Evolutionary conservation across 805 yeast genomes (phyloP), one percentile per base, ranked within the genome.

Genomic region (Priceomyces castillae): DNA sequence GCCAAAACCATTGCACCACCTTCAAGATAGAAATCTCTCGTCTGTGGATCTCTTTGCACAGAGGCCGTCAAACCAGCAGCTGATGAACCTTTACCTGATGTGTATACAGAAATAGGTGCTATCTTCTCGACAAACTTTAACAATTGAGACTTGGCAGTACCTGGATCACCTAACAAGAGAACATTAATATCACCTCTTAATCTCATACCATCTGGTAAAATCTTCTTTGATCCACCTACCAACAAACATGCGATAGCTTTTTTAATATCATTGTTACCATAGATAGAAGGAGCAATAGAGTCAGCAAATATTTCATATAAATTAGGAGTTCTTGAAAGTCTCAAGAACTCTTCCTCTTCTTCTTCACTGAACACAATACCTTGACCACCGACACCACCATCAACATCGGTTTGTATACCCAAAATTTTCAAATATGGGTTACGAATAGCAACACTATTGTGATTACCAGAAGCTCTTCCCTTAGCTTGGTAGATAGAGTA

Each of bases 1-100:
- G 99, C 99, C 40, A 94, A 73, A n/a, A 94, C 99, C 97, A 94
- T 90, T 7, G 99, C 99, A 67, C 99, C 99, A 47, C 99, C 99
- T 76, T 94, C 99, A 42, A 94, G 72, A 62, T 87, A 92, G 63
- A 92, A 94, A 55, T 94, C 99, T 50, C 96, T 73, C 0, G 97
- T 86, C 18, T 74, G 72, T 1, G 88, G 76, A 62, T 94, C 98
- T 62, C 97, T 78, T 69, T 92, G 99, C 15, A 94, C 98, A 14
- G 96, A 85, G 0, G 99, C 99, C 1, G 99, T 94, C 65, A 94
- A 77, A 81, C 99, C 99, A 2, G 98, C 99, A 2, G 99, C 99
- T 9, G 98, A 92, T 0, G 99, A 92, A 58, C 99, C 99, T 61
- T 94, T 94, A 71, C 99, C 99, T 0, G 98, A 90, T 0, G 99